Percentiles rank a stretch among this genome's conserved stretches.
These are phyloP conservation scores for Plasmodium adleri DNA, from an alignment of 169 alveolate genomes.

Conservation along the genomic window DNA sequence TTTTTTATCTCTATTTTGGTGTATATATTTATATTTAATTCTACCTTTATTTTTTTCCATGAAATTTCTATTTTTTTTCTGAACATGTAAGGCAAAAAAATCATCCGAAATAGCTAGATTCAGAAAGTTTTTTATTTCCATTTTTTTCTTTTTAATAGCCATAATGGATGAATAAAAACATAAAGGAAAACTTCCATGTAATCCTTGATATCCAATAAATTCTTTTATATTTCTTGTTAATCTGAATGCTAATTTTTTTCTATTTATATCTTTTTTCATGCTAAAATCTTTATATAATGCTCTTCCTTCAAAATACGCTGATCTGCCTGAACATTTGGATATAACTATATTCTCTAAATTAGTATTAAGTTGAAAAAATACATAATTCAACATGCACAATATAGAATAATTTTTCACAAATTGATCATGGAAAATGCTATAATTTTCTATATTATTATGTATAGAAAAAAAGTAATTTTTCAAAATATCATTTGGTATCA, in stretches of 20 bases:
- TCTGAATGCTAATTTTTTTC: conserved; percentile 46
- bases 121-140: conserved; percentile 30
- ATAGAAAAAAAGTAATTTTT: conserved; percentile 58
- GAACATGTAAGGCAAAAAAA: conserved; percentile 21
- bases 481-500: conserved; percentile 59
- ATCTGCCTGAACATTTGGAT: conserved; percentile 54
- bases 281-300: conserved; percentile 33
- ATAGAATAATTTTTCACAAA: conserved; percentile 54
- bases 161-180: conserved; percentile 56
- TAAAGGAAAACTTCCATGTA: conserved; percentile 51
- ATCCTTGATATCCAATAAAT: conserved; percentile 66
- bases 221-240: conserved; percentile 65
- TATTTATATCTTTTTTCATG: not conserved
- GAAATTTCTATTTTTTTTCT: conserved; percentile 17
- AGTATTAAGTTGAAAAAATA: conserved; percentile 26
- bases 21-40: too few species aligned
- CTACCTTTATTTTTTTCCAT: not conserved
- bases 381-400: conserved; percentile 67
- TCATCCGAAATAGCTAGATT: conserved; percentile 54
- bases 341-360: conserved; percentile 44
- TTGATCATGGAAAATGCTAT: conserved; percentile 25
- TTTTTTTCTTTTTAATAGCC: conserved; percentile 56
- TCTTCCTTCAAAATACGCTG: conserved; percentile 44
- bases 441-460: conserved; percentile 30
- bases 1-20: too few species aligned